Base-by-base conservation (phyloP, 495 filamentous ascomycete species). In the Aspergillus nidulans region DNA sequence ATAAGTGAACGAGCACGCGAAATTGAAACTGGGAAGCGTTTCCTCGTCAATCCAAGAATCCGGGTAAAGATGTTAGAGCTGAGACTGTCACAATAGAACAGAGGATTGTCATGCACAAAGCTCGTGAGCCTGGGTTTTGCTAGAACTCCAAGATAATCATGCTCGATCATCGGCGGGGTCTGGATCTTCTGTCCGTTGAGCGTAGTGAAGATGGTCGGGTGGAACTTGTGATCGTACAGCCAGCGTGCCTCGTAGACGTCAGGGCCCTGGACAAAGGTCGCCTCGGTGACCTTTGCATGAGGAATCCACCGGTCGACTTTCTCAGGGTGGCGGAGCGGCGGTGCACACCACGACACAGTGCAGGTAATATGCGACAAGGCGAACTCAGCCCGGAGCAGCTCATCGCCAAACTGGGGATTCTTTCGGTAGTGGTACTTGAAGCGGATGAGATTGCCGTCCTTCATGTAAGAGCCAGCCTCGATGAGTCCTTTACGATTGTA, bases 191-290 rank as follows among this genome's bases (percentile, higher is more conserved):
- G 65, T 10, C 79, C 81, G 46, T 85, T 84, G 25, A 83, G 69
- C 23, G 75, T 83, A 7, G 81, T 84, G 44, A 75, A 69, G 30
- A 85, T 82, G 3, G 72, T 77, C 9, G 82, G 81, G 61, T 84
- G 80, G 62, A 80, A 84, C 63, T 83, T 82, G 64, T 85, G 82
- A 53, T 84, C 80, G 49, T 85, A 85, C 6, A 75, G 56, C 81
- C 81, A 85, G 21, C 69, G 74, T 50, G 75, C 71, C 49, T 81
- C 73, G 47, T 80, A 84, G 16, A 81, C 77, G 60, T 82, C 73
- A 9, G 72, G 59, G 16, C 72, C 77, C 53, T 81, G 72, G 8
- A 80, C 72, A 51, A 83, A 83, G 4, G 76, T 84, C 6, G 80
- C 81, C 60, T 83, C 79, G 6, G 76, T 81, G 3, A 84, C 78